These are phyloP conservation scores for Erodium chrysanthum DNA, from an alignment of 441 rosid genomes.

Conservation along the genomic window DNA sequence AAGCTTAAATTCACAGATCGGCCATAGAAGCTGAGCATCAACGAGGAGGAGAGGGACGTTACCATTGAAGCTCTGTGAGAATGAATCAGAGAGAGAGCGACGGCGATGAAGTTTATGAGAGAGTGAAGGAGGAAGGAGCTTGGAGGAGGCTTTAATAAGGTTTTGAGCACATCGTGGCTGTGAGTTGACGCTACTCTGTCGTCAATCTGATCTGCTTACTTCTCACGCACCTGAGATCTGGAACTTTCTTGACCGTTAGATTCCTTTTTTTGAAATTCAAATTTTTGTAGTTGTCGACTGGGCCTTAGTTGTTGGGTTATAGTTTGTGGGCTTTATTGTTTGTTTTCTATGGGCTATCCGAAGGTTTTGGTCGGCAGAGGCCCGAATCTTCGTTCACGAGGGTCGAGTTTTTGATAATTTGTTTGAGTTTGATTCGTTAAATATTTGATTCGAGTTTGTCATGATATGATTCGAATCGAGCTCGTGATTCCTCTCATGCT, in stretches of 20 bases:
- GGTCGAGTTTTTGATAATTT: no score
- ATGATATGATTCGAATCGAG: no score
- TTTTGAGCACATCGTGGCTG: constrained; percentile 30
- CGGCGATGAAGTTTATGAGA: background rate
- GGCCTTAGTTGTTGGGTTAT: no score
- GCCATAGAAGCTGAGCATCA: background rate
- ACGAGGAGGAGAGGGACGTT: background rate
- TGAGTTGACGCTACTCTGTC: constrained; percentile 37
- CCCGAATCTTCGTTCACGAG: no score
- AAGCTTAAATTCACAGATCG: background rate
- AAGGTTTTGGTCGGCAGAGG: no score
- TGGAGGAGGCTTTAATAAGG: constrained; percentile 7
- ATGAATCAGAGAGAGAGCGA: background rate
- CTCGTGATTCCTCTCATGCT: no score
- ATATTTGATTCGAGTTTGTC: no score
- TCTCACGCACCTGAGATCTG: background rate
- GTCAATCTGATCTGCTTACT: constrained; percentile 30
- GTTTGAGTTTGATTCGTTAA: no score
- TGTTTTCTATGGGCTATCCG: no score
- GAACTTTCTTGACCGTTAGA: constrained; percentile 28
- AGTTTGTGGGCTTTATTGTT: no score
- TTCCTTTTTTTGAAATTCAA: background rate
- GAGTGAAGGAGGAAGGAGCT: background rate
- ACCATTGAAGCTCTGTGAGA: background rate
- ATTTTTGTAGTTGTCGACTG: no score